Percentiles rank a stretch among this genome's conserved stretches.
Conservation (phyloP, 1,139 yeast species). For the Blastobotrys raffinosifermentans region DNA sequence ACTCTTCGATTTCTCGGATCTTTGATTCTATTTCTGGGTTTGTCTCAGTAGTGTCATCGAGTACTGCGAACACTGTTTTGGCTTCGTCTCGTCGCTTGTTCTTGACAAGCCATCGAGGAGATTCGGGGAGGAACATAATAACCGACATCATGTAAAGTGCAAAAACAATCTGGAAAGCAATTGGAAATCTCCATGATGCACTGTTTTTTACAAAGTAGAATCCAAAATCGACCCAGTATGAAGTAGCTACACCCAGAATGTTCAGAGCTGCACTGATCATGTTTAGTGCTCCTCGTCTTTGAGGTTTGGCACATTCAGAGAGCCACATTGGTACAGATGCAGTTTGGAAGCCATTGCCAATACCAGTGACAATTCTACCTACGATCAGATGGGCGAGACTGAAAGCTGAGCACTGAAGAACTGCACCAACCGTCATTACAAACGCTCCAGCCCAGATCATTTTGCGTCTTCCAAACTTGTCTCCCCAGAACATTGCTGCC, state of each 20-base stretch:
- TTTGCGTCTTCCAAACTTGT: slow-evolving; percentile 48
- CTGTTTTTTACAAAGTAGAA: slow-evolving; percentile 40
- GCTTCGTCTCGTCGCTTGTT: slow-evolving; percentile 42
- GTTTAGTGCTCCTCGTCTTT: slow-evolving; percentile 66
- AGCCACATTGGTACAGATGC: slow-evolving; percentile 81
- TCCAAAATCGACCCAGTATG: slow-evolving; percentile 67
- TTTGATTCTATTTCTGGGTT: slow-evolving; percentile 4
- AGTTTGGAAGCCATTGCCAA: slow-evolving; percentile 74
- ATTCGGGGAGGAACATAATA: slow-evolving; percentile 37
- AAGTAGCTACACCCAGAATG: slow-evolving; percentile 64
- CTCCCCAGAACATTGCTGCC: slow-evolving; percentile 44
- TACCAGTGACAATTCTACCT: slow-evolving; percentile 73
- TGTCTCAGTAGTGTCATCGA: slow-evolving; percentile 30
- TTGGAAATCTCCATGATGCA: slow-evolving; percentile 44
- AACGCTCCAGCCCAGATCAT: slow-evolving; percentile 14
- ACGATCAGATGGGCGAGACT: slow-evolving; percentile 60
- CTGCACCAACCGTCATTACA: slow-evolving; percentile 42
- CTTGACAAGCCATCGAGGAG: slow-evolving; percentile 44
- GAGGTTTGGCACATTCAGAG: slow-evolving; percentile 68
- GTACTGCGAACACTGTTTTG: slow-evolving; percentile 40
- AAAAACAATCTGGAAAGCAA: slow-evolving; percentile 29
- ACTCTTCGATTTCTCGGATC: slow-evolving; percentile 8
- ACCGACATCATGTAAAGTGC: slow-evolving; percentile 15
- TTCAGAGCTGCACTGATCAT: slow-evolving; percentile 65
- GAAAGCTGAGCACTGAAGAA: slow-evolving; percentile 46